These are phyloP conservation scores for Apiospora kogelbergensis DNA, from an alignment of 2,329 filamentous ascomycete genomes.

Conservation along the genomic window DNA sequence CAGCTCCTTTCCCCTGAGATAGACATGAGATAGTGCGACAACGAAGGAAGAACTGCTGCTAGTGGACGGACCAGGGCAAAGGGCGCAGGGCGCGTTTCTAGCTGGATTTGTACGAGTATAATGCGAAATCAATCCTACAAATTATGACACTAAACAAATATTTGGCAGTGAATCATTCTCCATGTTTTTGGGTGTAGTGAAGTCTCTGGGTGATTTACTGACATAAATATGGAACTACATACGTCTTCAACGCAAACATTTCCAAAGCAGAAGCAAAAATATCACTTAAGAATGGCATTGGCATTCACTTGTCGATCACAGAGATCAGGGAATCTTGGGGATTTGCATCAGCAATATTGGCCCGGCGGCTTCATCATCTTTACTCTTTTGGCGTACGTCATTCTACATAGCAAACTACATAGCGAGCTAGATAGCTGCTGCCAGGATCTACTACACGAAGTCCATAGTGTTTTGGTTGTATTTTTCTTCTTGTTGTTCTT, in stretches of 20 bases:
- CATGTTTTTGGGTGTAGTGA: neutral
- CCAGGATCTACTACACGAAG: neutral
- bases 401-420: neutral
- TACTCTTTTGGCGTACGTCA: neutral
- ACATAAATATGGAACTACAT: neutral
- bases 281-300: too few species aligned
- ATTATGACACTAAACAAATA: neutral
- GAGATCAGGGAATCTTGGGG: neutral
- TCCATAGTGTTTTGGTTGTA: neutral
- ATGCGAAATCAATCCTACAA: neutral
- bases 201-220: neutral
- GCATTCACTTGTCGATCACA: neutral
- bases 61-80: neutral
- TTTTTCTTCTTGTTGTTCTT: neutral
- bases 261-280: too few species aligned
- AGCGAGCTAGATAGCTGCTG: neutral
- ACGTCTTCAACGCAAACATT: neutral
- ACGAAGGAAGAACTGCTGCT: neutral
- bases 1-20: neutral
- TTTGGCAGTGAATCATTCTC: neutral
- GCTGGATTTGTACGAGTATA: neutral
- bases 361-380: neutral
- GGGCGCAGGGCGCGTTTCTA: neutral
- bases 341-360: neutral
- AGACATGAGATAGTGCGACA: neutral